Evolutionary conservation across 1,284 basidiomycete species (phyloP).

Genomic region (Ustilago hordei): DNA sequence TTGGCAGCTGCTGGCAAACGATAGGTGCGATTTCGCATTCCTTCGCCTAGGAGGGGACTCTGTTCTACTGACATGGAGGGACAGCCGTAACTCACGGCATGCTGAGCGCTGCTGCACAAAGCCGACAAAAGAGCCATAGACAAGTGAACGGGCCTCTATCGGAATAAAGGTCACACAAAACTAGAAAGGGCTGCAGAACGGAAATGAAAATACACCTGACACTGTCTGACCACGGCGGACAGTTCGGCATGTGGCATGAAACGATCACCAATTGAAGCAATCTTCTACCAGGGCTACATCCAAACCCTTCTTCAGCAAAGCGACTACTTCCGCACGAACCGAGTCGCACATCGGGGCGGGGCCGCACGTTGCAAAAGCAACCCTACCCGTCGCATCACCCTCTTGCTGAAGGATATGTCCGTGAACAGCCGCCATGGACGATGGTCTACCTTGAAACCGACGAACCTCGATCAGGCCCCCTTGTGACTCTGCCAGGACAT

Average conservation of each 20-base stretch:
- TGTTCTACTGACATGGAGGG: too few relatives aligned
- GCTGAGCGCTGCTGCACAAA: too few relatives aligned
- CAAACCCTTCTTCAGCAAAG: slow-evolving; percentile 23
- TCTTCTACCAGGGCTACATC: slow-evolving; percentile 34
- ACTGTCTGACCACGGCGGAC: too few relatives aligned
- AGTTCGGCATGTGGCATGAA: too few relatives aligned
- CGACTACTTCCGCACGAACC: slow-evolving; percentile 29
- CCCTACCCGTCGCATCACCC: slow-evolving; percentile 4
- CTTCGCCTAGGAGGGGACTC: background rate
- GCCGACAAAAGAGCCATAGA: too few relatives aligned
- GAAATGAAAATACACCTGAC: background rate
- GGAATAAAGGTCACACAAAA: too few relatives aligned
- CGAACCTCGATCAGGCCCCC: slow-evolving; percentile 7
- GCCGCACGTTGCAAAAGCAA: slow-evolving; percentile 28
- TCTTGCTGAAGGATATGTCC: slow-evolving; percentile 9
- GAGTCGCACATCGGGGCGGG: slow-evolving; percentile 36
- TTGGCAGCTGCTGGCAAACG: background rate
- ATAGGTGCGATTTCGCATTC: background rate
- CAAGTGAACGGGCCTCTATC: background rate
- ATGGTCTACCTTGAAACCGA: slow-evolving; percentile 19
- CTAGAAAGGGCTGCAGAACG: background rate
- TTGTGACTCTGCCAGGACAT: slow-evolving; percentile 11
- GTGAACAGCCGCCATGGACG: slow-evolving; percentile 23
- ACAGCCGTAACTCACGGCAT: too few relatives aligned
- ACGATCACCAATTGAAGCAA: slow-evolving; percentile 37